Base-by-base conservation (phyloP, 257 asterid species). In the Rehmannia glutinosa region DNA sequence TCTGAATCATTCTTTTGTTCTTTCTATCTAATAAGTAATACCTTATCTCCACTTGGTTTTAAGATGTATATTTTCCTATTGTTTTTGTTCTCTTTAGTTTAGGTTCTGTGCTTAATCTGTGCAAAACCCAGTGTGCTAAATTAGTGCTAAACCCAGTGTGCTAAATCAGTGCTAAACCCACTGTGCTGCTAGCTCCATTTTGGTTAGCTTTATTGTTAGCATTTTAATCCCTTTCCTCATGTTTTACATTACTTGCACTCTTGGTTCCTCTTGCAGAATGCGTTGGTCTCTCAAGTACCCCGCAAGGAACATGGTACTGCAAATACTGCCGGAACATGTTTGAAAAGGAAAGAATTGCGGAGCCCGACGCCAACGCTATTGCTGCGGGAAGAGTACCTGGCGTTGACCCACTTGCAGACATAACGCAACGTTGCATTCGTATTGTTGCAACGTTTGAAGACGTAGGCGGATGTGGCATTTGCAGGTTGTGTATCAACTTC, bases 361-460 rank as follows among this genome's bases (percentile, higher is more conserved):
- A 82, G 78, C 70, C 5, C 20, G 80, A 81, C 64, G 86, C 77
- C 25, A 91, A 94, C 79, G 97, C 97, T 39, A 68, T 84, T 38
- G 99, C 97, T 67, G 97, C 97, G 77, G 99, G 99, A 60, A 76
- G 96, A 75, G 82, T 86, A 53, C 86, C 89, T 46, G 99, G 97
- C 17, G 69, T 67, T 69, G 90, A 94, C 77, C 87, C 96, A 46
- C 68, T 91, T 3, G 95, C 84, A 41, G 93, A 91, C 58, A 84
- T 94, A 68, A 85, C 80, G 17, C 81, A 64, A 68, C 87, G 97
- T 6, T 87, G 97, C 72, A 83, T 88, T 50, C 95, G 96, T 9
- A 81, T 91, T 60, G 61, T 87, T 69, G 96, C 80, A 61, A 72
- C 84, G 64, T 27, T 75, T 30, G 84, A 82, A 33, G 60, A 77